Conservation (phyloP, 805 yeast genomes). For the Lipomyces orientalis region DNA sequence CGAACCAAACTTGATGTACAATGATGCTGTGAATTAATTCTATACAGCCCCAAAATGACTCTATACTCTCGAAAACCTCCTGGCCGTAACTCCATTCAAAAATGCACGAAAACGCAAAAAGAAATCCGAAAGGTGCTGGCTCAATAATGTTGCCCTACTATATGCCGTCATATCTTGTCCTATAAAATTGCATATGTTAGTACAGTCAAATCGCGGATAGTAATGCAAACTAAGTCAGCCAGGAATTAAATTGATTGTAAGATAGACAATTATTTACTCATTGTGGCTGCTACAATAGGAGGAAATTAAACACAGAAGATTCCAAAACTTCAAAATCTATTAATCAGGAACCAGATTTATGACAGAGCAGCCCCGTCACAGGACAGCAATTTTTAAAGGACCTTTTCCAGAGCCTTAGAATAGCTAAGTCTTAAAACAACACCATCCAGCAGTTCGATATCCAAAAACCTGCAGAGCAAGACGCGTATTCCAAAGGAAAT, state of each 20-base stretch:
- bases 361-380: not conserved
- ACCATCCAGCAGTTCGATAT: not conserved
- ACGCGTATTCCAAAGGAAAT: constrained; percentile 4
- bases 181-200: not conserved
- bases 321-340: not conserved
- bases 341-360: not conserved
- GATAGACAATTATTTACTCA: not conserved
- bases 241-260: not conserved
- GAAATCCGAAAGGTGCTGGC: not conserved
- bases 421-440: too few species aligned
- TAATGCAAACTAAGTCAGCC: not conserved
- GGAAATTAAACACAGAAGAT: not conserved
- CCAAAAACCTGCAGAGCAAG: not conserved
- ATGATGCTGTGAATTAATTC: too few species aligned
- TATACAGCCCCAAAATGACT: not conserved
- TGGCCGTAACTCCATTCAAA: not conserved
- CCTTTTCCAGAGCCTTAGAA: not conserved
- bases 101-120: not conserved
- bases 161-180: not conserved
- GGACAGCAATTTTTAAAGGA: not conserved
- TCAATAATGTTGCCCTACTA: not conserved
- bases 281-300: not conserved
- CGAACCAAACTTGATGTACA: not conserved
- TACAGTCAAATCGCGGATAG: not conserved
- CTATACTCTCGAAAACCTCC: not conserved